Evolutionary conservation across 2,329 filamentous ascomycete species (phyloP), one percentile per base, ranked within the genome.

Genomic region (Fusarium zealandicum): DNA sequence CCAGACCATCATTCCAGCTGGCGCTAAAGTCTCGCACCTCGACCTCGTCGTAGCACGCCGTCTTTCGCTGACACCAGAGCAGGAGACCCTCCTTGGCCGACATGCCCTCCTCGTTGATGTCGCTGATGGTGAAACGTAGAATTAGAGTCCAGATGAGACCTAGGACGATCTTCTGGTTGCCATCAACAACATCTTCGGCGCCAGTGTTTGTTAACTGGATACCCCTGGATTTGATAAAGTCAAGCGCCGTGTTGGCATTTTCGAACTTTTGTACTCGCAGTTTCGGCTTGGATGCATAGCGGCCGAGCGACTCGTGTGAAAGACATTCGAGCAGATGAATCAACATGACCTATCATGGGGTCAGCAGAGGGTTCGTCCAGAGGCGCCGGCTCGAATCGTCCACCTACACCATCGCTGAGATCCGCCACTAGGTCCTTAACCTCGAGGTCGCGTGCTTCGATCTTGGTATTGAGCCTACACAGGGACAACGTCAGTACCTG

Each of bases 191-290:
- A 81, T 99, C 95, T 75, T 98, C 95, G 7, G 95, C 95, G 46
- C 95, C 95, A 69, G 98, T 98, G 67, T 99, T 99, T 64, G 92
- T 97, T 88, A 99, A 91, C 73, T 96, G 93, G 61, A 99, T 98
- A 16, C 92, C 89, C 66, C 92, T 82, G 52, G 86, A 87, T 72
- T 90, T 96, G 78, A 99, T 92, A 69, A 95, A 99, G 75, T 97
- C 88, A 58, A 99, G 86, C 42, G 92, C 91, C 66, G 93, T 88
- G 79, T 98, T 98, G 74, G 95, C 93, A 83, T 99, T 99, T 75
- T 99, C 95, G 75, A 98, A 99, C 66, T 87, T 88, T 78, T 99
- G 95, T 45, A 99, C 95, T 52, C 95, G 92, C 65, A 99, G 82
- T 78, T 96, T 97, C 32, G 95, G 95, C 69, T 93, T 96, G 47